These are phyloP conservation scores for Cladophialophora carrionii DNA, from an alignment of 2,329 filamentous ascomycete species.

Conservation along the genomic window DNA sequence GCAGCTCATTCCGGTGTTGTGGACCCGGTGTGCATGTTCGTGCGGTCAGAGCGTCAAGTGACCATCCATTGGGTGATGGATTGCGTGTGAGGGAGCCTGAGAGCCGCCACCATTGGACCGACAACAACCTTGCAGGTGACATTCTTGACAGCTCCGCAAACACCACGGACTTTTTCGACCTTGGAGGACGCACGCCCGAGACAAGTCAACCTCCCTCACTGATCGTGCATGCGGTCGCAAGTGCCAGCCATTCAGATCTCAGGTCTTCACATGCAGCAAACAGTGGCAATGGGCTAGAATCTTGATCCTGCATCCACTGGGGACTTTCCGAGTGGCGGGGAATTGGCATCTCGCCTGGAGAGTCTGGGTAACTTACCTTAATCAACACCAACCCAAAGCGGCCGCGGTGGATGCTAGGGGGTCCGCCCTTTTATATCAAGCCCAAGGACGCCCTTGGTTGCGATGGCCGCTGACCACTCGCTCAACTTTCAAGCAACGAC, in stretches of 20 bases:
- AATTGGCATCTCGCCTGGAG: slow-evolving; percentile 13
- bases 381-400: slow-evolving; percentile 14
- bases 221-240: slow-evolving; percentile 2
- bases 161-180: slow-evolving; percentile 18
- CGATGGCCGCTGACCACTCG: slow-evolving; percentile 2
- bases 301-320: slow-evolving; percentile 6
- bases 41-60: neutral
- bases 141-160: slow-evolving; percentile 15
- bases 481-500: slow-evolving; percentile 10
- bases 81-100: slow-evolving; percentile 12
- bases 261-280: slow-evolving; percentile 3
- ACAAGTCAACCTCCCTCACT: slow-evolving; percentile 31
- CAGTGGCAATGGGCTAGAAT: slow-evolving; percentile 7
- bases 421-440: slow-evolving; percentile 10
- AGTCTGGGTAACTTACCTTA: neutral
- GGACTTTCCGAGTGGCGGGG: slow-evolving; percentile 22
- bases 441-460: slow-evolving; percentile 18
- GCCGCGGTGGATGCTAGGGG: slow-evolving; percentile 18
- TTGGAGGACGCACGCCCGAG: slow-evolving; percentile 28
- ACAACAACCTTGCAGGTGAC: neutral
- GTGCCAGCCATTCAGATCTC: slow-evolving; percentile 20
- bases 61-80: slow-evolving; percentile 12
- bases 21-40: neutral
- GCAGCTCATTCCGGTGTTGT: neutral
- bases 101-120: slow-evolving; percentile 7